Conservation (phyloP, 805 yeast genomes). For the Scheffersomyces amazonensis region DNA sequence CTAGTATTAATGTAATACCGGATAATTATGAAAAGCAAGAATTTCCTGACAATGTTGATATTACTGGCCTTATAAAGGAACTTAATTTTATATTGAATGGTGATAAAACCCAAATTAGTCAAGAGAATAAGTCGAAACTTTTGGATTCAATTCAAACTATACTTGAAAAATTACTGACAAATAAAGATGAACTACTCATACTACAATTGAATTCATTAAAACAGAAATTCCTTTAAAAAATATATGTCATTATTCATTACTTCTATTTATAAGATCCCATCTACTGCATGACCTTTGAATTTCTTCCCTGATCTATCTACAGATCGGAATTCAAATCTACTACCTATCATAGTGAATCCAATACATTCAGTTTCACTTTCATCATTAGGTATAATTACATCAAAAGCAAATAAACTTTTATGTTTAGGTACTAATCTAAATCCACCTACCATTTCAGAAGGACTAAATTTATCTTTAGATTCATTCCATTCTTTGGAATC, state of each 20-base stretch:
- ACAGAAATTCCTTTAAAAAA: slow-evolving; percentile 7
- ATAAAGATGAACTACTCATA: slow-evolving; percentile 18
- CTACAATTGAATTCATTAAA: slow-evolving; percentile 19
- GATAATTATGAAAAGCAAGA: slow-evolving; percentile 2
- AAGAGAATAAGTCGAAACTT: slow-evolving; percentile 4
- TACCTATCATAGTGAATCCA: slow-evolving; percentile 71
- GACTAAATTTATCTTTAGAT: slow-evolving; percentile 16
- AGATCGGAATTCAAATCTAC: slow-evolving; percentile 70
- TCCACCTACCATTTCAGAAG: slow-evolving; percentile 52
- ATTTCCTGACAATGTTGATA: slow-evolving; percentile 10
- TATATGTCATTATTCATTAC: neutral
- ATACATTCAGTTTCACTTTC: slow-evolving; percentile 33
- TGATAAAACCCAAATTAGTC: slow-evolving; percentile 5
- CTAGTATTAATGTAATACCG: slow-evolving; percentile 14
- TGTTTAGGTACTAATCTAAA: slow-evolving; percentile 64
- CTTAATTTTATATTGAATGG: slow-evolving; percentile 10
- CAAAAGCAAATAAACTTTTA: slow-evolving; percentile 61
- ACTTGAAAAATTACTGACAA: slow-evolving; percentile 10
- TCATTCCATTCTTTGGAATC: slow-evolving; percentile 33
- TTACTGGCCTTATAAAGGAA: slow-evolving; percentile 7
- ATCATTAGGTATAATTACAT: slow-evolving; percentile 19
- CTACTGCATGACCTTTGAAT: slow-evolving; percentile 77
- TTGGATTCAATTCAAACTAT: slow-evolving; percentile 9
- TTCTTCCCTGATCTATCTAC: slow-evolving; percentile 81
- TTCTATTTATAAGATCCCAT: slow-evolving; percentile 37